Base-by-base conservation (phyloP, 2,329 filamentous ascomycete species). In the Lachnellula suecica region DNA sequence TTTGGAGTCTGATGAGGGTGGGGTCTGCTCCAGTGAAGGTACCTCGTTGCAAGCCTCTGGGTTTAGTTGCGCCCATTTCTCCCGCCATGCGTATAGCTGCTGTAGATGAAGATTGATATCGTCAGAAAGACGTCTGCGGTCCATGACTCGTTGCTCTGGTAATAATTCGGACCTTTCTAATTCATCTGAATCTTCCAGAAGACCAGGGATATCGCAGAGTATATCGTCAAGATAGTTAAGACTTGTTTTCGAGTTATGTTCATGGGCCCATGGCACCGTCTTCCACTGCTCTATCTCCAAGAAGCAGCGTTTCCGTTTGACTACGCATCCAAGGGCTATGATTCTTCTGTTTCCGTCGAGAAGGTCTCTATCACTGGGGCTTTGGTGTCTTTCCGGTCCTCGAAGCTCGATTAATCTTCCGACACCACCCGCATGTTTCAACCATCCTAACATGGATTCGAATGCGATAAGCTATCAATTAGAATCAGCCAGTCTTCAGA, bases 401-500 rank as follows among this genome's bases (percentile, higher is more conserved):
- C 49, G 48, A 27, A 47, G 15, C 46, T 52, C 44, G 13, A 55
- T 41, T 4, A 55, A 41, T 34, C 45, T 20, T 23, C 44, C 38
- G 17, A 49, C 42, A 4, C 53, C 53, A 5, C 44, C 53, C 7
- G 53, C 53, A 43, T 55, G 53, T 15, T 35, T 38, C n/a, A 55
- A 19, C 44, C 49, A 49, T 2, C 42, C 43, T 4, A 17, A 9
- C 22, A 19, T 34, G n/a, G 51, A 42, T 7, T 17, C 35, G 9
- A 43, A 50, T 8, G 51, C 47, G 5, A 54, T 25, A 19, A 50
- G 42, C 51, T 54, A 17, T 5, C 20, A 20, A n/a, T 20, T 34
- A 3, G 27, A 8, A 31, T 31, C 29, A 31, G 29, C 29, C 8
- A 8, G 8, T 31, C 15, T 8, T 31, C 8, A 31, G 29, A 31